Percentiles rank a stretch among this genome's conserved stretches.
These are phyloP conservation scores for Solanum chiquidenum DNA, from an alignment of 257 asterid genomes.

Conservation along the genomic window DNA sequence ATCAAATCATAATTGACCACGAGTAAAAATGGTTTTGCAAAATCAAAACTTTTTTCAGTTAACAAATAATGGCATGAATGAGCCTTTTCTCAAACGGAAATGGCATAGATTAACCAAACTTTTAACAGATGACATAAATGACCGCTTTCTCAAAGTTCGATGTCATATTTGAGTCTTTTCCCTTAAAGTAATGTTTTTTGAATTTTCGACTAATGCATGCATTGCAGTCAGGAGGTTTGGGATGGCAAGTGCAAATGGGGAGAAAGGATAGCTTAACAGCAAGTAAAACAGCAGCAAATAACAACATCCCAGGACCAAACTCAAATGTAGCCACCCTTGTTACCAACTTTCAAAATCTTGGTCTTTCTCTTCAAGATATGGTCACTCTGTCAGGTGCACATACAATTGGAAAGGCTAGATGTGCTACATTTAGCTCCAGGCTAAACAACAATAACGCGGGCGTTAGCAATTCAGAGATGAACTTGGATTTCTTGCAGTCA, in stretches of 20 bases:
- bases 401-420: slow-evolving; percentile 81
- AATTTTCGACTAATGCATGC: background rate
- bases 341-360: slow-evolving; percentile 52
- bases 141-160: background rate
- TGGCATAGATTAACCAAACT: no score
- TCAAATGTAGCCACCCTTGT: slow-evolving; percentile 54
- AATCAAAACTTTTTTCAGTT: background rate
- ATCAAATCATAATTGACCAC: background rate
- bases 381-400: slow-evolving; percentile 91
- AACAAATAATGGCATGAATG: background rate
- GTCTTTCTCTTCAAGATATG: slow-evolving; percentile 57
- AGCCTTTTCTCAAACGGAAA: background rate
- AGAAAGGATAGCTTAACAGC: slow-evolving; percentile 53
- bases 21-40: background rate
- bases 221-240: slow-evolving; percentile 71
- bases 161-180: background rate
- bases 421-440: slow-evolving; percentile 51
- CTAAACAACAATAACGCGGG: slow-evolving; percentile 4
- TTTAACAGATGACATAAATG: background rate
- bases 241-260: slow-evolving; percentile 83
- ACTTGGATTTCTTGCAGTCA: slow-evolving; percentile 41
- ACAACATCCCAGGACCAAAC: slow-evolving; percentile 67
- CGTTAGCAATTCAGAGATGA: slow-evolving; percentile 12
- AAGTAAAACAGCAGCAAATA: slow-evolving; percentile 53
- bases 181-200: background rate